Evolutionary conservation across 352 stramenopile species (phyloP), one percentile per base, ranked within the genome.

Genomic region (Pythium brachiatum): DNA sequence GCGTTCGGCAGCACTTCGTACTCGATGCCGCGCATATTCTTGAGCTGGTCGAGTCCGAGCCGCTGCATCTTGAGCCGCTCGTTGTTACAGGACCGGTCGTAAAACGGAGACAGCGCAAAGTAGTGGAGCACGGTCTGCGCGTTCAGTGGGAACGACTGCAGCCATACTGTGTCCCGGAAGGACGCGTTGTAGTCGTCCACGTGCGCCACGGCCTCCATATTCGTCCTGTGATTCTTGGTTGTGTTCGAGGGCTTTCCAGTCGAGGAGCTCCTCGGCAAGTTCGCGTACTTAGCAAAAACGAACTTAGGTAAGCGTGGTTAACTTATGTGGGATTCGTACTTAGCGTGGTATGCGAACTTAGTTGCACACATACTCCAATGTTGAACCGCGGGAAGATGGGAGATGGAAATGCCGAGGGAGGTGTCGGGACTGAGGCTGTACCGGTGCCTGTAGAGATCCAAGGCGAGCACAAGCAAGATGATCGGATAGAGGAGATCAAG

Each of bases 31-130:
- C 80, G 81, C 76, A 96, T 86, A 62, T 88, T 92, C 59, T 90
- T 90, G 64, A 96, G 78, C 73, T 95, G 82, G 59, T 96, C 88
- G 25, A 94, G 71, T 4, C 81, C 84, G 11, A 94, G 75, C 1
- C 86, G 84, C 77, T 96, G 88, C 88, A 95, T 95, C 75, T 94
- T 94, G 52, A 96, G 75, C 8, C 87, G 83, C 75, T 95, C 88
- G 61, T 96, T 96, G 79, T 95, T 95, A 62, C 85, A 96, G 57
- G 75, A 90, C 25, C 83, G 86, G 66, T 95, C 86, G 77, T 96
- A 96, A 64, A 94, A 96, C 20, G 83, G 86, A 20, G 84, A 94
- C 43, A 92, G 73, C 56, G 86, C 85, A 54, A 96, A 90, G 73
- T 96, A 96, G 71, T 96, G 86, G 57, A 95, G 69, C 57, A 95